These are phyloP conservation scores for Fusarium torulosum DNA, from an alignment of 2,329 filamentous ascomycete genomes.

Conservation along the genomic window DNA sequence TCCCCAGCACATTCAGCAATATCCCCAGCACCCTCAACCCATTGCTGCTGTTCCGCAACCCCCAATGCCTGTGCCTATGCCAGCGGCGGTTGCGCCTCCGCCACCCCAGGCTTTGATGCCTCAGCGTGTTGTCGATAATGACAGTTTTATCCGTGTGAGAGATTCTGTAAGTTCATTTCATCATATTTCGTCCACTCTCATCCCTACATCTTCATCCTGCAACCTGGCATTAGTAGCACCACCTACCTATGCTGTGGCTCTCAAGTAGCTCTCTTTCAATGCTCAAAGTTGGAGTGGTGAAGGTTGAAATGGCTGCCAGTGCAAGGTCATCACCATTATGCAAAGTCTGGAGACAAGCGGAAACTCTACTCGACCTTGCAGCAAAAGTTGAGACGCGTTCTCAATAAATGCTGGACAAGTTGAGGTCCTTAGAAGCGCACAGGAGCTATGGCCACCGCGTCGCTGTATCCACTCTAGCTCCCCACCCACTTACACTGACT, in stretches of 20 bases:
- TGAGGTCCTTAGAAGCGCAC: conserved; percentile 7
- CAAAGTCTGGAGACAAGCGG: background rate
- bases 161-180: conserved; percentile 76
- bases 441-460: conserved; percentile 42
- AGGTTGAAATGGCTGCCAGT: background rate
- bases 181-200: conserved; percentile 21
- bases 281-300: background rate
- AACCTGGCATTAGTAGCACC: background rate
- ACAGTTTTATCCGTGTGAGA: conserved; percentile 83
- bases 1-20: conserved; percentile 41
- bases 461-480: conserved; percentile 31
- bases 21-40: conserved; percentile 42
- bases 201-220: background rate
- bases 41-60: conserved; percentile 54
- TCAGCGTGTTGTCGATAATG: conserved; percentile 69
- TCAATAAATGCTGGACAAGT: conserved; percentile 29
- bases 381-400: conserved; percentile 24
- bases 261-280: background rate
- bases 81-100: conserved; percentile 35
- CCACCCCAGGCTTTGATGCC: conserved; percentile 40
- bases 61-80: conserved; percentile 56
- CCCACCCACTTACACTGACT: conserved; percentile 24
- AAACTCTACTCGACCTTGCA: background rate
- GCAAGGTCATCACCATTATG: background rate
- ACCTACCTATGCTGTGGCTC: background rate